These are phyloP conservation scores for Candida methanosorbosa DNA, from an alignment of 805 yeast genomes.

Conservation along the genomic window DNA sequence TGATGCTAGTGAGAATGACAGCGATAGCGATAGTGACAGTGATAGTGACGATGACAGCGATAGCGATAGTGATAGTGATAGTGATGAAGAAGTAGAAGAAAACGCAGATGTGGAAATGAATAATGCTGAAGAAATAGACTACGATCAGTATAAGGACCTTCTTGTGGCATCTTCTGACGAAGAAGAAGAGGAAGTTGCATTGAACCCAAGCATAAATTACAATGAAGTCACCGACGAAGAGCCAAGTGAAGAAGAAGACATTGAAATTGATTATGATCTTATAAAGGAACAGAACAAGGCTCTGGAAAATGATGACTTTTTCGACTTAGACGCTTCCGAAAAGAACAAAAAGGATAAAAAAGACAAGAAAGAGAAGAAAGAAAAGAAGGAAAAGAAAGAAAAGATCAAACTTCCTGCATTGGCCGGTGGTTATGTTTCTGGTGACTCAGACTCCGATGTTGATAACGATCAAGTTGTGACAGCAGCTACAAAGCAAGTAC, in stretches of 20 bases:
- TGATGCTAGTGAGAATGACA: conserved; percentile 15
- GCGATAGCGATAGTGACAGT: conserved; percentile 9
- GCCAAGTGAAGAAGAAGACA: conserved; percentile 31
- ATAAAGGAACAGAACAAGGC: conserved; percentile 5
- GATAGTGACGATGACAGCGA: conserved; percentile 13
- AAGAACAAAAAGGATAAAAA: conserved; percentile 12
- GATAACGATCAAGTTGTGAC: conserved; percentile 43
- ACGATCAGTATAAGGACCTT: conserved; percentile 18
- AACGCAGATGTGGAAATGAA: conserved; percentile 8
- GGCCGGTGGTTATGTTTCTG: conserved; percentile 77
- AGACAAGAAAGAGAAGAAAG: conserved; percentile 14
- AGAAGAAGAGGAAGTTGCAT: conserved; percentile 24
- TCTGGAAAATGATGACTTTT: conserved; percentile 32
- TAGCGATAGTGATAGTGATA: conserved; percentile 4
- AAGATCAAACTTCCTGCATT: conserved; percentile 53
- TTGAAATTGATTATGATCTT: conserved; percentile 1
- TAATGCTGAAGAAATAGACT: conserved; percentile 9
- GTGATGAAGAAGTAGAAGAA: conserved; percentile 12
- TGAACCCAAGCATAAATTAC: conserved; percentile 34
- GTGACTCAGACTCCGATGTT: conserved; percentile 49
- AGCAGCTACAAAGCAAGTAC: conserved; percentile 38
- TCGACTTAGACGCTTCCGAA: conserved; percentile 20
- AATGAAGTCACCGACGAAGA: conserved; percentile 63
- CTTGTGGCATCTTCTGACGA: conserved; percentile 37
- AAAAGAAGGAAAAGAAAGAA: conserved; percentile 21